Evolutionary conservation across 164 flowering plant genomes (phyloP), one percentile per base, ranked within the genome.

Genomic region (Hamamelis virginiana): DNA sequence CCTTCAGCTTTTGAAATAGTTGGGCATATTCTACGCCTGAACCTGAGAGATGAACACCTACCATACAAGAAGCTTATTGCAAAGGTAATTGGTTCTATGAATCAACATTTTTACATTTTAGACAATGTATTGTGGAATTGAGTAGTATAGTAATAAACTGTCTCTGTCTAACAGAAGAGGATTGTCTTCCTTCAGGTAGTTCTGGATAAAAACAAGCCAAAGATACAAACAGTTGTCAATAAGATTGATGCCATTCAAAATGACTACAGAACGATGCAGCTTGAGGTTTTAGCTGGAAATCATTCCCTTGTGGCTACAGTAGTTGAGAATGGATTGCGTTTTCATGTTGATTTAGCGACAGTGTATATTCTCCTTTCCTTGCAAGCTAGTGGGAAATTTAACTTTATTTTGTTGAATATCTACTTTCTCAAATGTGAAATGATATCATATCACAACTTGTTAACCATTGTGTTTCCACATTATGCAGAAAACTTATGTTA

Each of bases 211-310:
- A 85, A 91, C 77, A 87, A 76, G 84, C 91, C 96, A 76, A 91
- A 91, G 82, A 90, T 95, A 75, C 85, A 83, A 75, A 92, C 98
- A 55, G 98, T 95, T 74, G 97, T 95, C 67, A 92, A 90, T 74
- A 95, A 95, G 80, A 77, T 76, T 67, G 96, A 95, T 78, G 82
- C 86, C 43, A 95, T 95, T 67, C 85, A 89, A 25, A 89, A 89
- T 79, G 91, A 87, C 72, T 95, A 82, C 79, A 86, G 96, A 76
- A 92, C 97, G n/a, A 92, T 92, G 97, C 89, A 91, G 79, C 94
- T 95, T 61, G 97, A 92, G 80, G 91, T 95, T 81, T 81, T 95
- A 68, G 93, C 92, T 52, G 97, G 99, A 75, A 95, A 95, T 70
- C 88, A 76, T 72, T 92, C 98, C 60, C 91, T 95, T 75, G 90